These are phyloP conservation scores for Kalaharituber pfeilii DNA, from an alignment of 2,329 filamentous ascomycete species.

Conservation along the genomic window DNA sequence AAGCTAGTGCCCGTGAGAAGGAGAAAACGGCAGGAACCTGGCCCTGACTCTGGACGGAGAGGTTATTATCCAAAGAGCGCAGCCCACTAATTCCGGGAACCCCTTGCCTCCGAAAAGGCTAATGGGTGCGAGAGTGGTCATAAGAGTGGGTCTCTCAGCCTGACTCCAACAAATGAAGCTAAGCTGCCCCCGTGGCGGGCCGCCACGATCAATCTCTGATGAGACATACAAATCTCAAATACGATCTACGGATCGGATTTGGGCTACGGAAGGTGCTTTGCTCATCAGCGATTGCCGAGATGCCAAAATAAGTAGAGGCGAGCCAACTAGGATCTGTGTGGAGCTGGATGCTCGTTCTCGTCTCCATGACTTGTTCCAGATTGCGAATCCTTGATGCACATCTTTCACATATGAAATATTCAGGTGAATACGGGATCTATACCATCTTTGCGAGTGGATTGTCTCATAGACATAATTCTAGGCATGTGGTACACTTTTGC, in stretches of 20 bases:
- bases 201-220: background rate
- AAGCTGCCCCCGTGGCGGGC: background rate
- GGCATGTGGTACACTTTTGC: too few species aligned
- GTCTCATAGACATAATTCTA: too few species aligned
- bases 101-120: background rate
- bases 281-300: background rate
- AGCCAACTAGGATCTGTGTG: background rate
- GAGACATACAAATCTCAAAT: background rate
- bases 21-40: background rate
- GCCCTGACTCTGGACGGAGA: background rate
- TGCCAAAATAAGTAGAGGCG: background rate
- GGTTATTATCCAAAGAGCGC: background rate
- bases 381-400: slow-evolving; percentile 1
- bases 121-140: background rate
- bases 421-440: too few species aligned
- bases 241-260: background rate
- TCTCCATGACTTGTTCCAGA: background rate
- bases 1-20: background rate
- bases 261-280: background rate
- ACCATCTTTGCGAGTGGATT: too few species aligned
- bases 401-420: slow-evolving; percentile 1
- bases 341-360: background rate
- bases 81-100: background rate
- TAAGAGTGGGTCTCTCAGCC: background rate
- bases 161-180: background rate